Evolutionary conservation across 352 stramenopile genomes (phyloP), one percentile per base, ranked within the genome.

Genomic region (Globisporangium solare): DNA sequence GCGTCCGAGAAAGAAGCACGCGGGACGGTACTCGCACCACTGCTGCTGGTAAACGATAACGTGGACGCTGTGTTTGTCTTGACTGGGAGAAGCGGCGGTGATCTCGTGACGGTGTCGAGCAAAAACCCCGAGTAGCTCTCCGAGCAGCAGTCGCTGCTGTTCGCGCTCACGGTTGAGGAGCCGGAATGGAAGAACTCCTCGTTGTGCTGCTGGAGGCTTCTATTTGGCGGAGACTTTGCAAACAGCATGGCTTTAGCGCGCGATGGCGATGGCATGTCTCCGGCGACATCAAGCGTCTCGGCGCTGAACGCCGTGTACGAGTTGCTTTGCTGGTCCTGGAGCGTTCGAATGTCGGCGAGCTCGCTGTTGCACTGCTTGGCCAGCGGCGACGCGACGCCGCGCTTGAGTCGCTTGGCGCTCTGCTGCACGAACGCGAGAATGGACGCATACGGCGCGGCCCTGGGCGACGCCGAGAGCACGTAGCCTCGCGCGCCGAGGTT

Each of bases 221-320:
- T 32, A 12, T 14, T 15, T 17, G 56, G 56, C 2, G 57, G 53
- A 0, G 48, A 74, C n/a, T 67, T 70, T 0, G 74, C 68, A 45
- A 86, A 89, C 15, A 89, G 54, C 59, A 86, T 56, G 11, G 66
- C 65, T 17, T 68, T 59, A 1, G 66, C 61, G 4, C 54, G 58
- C 15, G 49, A 53, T 6, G 65, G 50, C 0, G 60, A 35, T 8
- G 27, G 27, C 27, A 35, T n/a, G 4, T 42, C 31, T 12, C 65
- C 48, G 7, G 68, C 27, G 43, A 68, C 42, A 3, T 75, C 73
- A 18, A 89, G 65, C 14, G 75, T 78, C 48, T 89, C 79, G 6
- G 76, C 77, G 20, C 75, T 87, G 49, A 89, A 89, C 12, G 73
- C 69, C n/a, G 75, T 78, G 63, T 90, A 90, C 31, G 69, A 73